These are phyloP conservation scores for Turnera subulata DNA, from an alignment of 345 rosid species.

Conservation along the genomic window DNA sequence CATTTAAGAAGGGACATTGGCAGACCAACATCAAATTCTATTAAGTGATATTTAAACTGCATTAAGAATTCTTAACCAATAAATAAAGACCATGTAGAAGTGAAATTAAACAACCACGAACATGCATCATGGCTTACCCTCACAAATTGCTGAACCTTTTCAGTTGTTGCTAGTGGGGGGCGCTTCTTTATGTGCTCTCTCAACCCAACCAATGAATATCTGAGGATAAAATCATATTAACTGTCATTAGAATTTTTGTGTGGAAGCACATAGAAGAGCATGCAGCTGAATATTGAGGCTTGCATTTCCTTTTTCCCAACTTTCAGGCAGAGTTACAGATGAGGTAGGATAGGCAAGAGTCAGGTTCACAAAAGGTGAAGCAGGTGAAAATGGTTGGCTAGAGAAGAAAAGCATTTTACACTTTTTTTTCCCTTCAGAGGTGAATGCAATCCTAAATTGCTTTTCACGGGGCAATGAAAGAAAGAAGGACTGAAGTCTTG, in stretches of 20 bases:
- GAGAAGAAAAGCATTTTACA: neutral
- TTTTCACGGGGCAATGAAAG: no score
- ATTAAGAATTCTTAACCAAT: neutral
- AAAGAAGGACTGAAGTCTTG: no score
- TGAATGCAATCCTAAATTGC: no score
- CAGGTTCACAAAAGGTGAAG: neutral
- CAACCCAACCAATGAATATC: conserved; percentile 70
- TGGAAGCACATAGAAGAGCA: neutral
- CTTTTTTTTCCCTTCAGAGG: no score
- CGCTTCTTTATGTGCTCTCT: conserved; percentile 99
- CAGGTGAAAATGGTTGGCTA: neutral
- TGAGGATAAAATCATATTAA: conserved; percentile 26
- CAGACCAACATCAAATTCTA: no score
- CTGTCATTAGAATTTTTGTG: neutral
- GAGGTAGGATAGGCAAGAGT: neutral
- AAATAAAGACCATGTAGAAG: conserved; percentile 3
- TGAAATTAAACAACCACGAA: neutral
- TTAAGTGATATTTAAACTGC: no score
- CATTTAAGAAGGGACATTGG: no score
- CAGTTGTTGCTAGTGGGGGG: conserved; percentile 91
- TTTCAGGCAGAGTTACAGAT: neutral
- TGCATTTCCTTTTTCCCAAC: neutral
- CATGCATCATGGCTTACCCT: conserved; percentile 53
- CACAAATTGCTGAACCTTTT: conserved; percentile 87
- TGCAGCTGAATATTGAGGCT: neutral